Conservation (phyloP, 306 rosid species). For the Dicorynia guianensis region DNA sequence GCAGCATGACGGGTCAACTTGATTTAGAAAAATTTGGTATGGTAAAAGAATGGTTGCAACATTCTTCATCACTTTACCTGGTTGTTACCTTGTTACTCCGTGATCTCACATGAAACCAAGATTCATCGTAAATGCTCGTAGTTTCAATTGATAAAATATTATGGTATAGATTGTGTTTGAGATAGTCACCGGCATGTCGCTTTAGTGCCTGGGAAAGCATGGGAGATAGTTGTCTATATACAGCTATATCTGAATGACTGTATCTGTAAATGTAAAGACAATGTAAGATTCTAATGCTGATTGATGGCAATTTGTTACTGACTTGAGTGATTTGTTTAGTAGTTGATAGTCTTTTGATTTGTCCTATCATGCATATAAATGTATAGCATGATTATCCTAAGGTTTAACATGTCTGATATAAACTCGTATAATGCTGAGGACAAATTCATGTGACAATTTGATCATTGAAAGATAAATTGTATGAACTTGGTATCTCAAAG, state of each 20-base stretch:
- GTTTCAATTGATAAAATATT: background rate
- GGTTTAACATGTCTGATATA: too few species aligned
- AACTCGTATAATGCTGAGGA: too few species aligned
- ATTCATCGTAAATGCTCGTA: background rate
- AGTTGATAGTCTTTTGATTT: too few species aligned
- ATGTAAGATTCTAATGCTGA: background rate
- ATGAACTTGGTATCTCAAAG: too few species aligned
- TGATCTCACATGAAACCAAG: background rate
- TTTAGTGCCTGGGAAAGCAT: constrained; percentile 2
- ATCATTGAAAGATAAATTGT: too few species aligned
- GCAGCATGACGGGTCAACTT: background rate
- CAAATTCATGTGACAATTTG: too few species aligned
- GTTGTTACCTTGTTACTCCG: background rate
- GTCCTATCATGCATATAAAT: too few species aligned
- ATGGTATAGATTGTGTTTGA: background rate
- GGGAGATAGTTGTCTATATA: constrained; percentile 21
- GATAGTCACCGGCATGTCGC: background rate
- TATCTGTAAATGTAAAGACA: constrained; percentile 5
- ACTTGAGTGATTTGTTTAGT: too few species aligned
- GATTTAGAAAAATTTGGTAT: background rate
- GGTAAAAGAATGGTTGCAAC: background rate
- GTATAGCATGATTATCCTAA: too few species aligned
- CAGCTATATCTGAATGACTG: background rate
- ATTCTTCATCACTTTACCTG: constrained; percentile 8
- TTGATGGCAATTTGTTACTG: too few species aligned